Conservation (phyloP, 2,329 filamentous ascomycete genomes). For the Cordyceps farinosa region DNA sequence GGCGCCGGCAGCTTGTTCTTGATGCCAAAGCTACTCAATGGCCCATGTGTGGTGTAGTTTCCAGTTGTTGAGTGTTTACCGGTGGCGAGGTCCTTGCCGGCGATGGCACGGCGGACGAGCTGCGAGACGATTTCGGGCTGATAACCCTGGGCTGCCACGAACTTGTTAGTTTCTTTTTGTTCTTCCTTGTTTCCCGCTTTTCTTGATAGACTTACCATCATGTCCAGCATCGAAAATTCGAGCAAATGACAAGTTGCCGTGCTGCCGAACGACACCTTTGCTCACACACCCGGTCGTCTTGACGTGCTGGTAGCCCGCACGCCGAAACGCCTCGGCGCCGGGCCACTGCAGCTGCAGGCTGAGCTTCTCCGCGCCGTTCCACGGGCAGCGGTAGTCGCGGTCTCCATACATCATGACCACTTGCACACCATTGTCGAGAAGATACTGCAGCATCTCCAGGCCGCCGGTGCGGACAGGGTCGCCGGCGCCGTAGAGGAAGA, state of each 20-base stretch:
- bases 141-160: constrained; percentile 35
- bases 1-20: constrained; percentile 46
- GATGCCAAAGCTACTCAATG: constrained; percentile 47
- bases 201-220: constrained; percentile 38
- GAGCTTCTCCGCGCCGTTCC: constrained; percentile 66
- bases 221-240: constrained; percentile 63
- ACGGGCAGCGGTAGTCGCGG: constrained; percentile 57
- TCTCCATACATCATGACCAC: constrained; percentile 67
- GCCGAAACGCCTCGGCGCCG: constrained; percentile 47
- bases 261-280: constrained; percentile 70
- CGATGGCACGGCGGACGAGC: constrained; percentile 56
- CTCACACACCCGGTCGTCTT: constrained; percentile 61
- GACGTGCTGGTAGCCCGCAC: constrained; percentile 66
- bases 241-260: constrained; percentile 65
- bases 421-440: constrained; percentile 58
- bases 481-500: constrained; percentile 1
- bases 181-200: background rate
- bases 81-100: constrained; percentile 48
- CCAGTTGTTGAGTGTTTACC: constrained; percentile 48
- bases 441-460: constrained; percentile 46
- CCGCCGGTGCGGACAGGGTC: background rate
- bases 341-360: constrained; percentile 56
- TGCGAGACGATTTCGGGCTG: constrained; percentile 53
- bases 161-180: background rate
- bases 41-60: constrained; percentile 35